Percentiles rank a stretch among this genome's conserved stretches.
Evolutionary conservation across 2,329 filamentous ascomycete species (phyloP).

Genomic region (Fusarium buxicola): DNA sequence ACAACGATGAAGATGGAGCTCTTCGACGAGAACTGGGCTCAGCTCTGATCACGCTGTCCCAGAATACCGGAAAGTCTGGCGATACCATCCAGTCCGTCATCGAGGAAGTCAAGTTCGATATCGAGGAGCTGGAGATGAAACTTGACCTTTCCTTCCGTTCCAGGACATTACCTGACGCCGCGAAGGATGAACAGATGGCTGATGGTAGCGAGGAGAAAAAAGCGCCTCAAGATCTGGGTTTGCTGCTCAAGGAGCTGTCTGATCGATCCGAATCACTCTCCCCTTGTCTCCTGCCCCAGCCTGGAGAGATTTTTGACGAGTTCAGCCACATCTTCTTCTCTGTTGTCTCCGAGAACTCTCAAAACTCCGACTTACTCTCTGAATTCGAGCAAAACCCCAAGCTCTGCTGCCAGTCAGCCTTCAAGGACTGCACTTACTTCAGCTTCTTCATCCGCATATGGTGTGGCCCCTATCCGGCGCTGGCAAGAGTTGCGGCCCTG

Average conservation of each 20-base stretch:
- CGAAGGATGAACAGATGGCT: conserved; percentile 60
- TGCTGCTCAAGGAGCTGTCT: conserved; percentile 54
- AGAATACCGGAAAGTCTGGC: conserved; percentile 67
- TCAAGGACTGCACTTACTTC: conserved; percentile 74
- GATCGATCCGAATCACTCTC: conserved; percentile 53
- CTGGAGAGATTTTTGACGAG: conserved; percentile 66
- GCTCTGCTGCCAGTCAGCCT: conserved; percentile 65
- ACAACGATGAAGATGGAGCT: conserved; percentile 64
- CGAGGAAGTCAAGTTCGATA: conserved; percentile 74
- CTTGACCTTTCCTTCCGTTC: conserved; percentile 77
- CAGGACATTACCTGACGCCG: conserved; percentile 60
- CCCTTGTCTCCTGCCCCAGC: conserved; percentile 64
- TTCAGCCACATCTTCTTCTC: conserved; percentile 69
- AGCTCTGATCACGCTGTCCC: conserved; percentile 73
- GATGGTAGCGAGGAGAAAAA: conserved; percentile 43
- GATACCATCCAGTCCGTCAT: conserved; percentile 75
- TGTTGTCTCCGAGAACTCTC: conserved; percentile 59
- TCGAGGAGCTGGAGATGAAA: conserved; percentile 79
- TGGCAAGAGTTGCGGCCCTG: conserved; percentile 77
- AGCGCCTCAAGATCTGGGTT: conserved; percentile 53
- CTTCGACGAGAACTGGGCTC: conserved; percentile 74
- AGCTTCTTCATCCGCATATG: conserved; percentile 82
- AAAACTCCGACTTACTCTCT: conserved; percentile 54
- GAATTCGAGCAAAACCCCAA: conserved; percentile 67
- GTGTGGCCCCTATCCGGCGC: conserved; percentile 76